Base-by-base conservation (phyloP, 2,329 filamentous ascomycete species). In the Cladosporium sp. region DNA sequence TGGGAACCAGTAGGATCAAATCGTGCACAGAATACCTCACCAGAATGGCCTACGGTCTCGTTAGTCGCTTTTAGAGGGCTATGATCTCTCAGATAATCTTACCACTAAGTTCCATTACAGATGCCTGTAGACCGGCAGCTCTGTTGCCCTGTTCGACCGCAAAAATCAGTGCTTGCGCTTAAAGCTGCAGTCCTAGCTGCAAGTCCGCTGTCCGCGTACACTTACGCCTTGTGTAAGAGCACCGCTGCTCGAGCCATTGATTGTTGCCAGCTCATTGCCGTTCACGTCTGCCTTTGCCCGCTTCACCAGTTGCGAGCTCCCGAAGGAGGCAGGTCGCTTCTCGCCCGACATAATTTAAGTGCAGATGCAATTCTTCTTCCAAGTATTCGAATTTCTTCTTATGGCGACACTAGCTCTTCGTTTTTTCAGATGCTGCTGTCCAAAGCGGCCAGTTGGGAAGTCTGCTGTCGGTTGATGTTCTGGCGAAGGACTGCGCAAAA, bases 51-150 rank as follows among this genome's bases (percentile, higher is more conserved):
- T 80, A 60, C 38, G n/a, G 36, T 39, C 25, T 34, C 8, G 50
- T 65, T 50, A 67, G 60, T 40, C 15, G 20, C 20, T 17, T 38
- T 3, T 14, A 25, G 2, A 9, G 36, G 39, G 47, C 12, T 45
- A 22, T 20, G n/a, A 36, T 9, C 3, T 43, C 5, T 4, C 14
- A 17, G 11, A 37, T 47, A 40, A 40, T 39, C 71, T 84, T 84
- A 70, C 90, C 92, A 51, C 88, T 88, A 58, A 99, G 80, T 75
- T 97, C 91, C 92, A 97, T 97, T 45, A 97, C 88, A 1, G 93
- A 92, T 59, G 93, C 89, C 73, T 95, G 87, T 30, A 99, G 82
- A 55, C 84, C 86, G 72, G 91, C 95, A 49, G 91, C 92, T 67
- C 91, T 84, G 56, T 88, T 84, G 62, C 84, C 83, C 92, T 96